These are phyloP conservation scores for Rostrohypoxylon terebratum DNA, from an alignment of 495 filamentous ascomycete genomes.

Conservation along the genomic window DNA sequence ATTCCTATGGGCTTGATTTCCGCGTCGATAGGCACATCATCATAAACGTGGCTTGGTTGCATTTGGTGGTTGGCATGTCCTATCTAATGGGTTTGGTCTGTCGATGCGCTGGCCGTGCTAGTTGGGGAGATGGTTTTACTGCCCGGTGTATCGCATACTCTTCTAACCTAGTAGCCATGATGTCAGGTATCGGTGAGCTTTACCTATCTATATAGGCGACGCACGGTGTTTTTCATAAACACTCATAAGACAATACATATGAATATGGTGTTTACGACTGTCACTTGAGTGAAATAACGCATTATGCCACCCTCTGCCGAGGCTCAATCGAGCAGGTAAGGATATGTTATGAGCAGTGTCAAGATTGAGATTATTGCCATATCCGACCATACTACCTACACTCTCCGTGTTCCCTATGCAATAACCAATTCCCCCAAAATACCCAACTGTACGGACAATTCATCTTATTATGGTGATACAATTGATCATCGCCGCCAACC, in stretches of 20 bases:
- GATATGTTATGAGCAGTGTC: too few relatives aligned
- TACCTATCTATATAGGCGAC: neutral
- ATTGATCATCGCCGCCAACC: too few relatives aligned
- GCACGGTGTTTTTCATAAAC: neutral
- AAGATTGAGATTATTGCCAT: too few relatives aligned
- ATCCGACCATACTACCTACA: too few relatives aligned
- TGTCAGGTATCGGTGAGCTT: neutral
- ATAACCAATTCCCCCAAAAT: too few relatives aligned
- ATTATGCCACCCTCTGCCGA: neutral
- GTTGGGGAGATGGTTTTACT: conserved; percentile 49
- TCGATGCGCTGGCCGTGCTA: neutral
- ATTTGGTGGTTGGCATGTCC: neutral
- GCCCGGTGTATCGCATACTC: neutral
- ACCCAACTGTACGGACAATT: too few relatives aligned
- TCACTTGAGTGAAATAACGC: neutral
- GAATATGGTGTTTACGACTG: neutral
- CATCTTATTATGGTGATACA: too few relatives aligned
- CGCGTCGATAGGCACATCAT: neutral
- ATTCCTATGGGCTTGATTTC: neutral
- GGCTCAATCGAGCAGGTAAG: neutral
- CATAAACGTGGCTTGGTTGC: conserved; percentile 1
- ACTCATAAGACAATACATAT: neutral
- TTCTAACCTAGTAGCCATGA: neutral
- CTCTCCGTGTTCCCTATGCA: too few relatives aligned
- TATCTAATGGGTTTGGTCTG: neutral